Base-by-base conservation (phyloP, 2,329 filamentous ascomycete species). In the Botrytis tulipae region DNA sequence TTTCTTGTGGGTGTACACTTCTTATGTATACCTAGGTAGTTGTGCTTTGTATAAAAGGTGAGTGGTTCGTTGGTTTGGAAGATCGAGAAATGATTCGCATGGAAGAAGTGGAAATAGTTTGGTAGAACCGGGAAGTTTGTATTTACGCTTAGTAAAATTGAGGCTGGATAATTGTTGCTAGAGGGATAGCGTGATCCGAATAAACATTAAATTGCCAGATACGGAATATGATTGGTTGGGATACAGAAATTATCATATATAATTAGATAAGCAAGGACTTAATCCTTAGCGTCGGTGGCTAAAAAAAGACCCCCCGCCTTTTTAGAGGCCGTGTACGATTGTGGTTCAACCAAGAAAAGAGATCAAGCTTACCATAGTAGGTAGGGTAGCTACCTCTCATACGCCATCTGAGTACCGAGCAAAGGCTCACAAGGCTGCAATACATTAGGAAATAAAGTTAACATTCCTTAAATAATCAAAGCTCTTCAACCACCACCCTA, bases 391-490 rank as follows among this genome's bases (percentile, higher is more conserved):
- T 29, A 57, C n/a, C 14, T 57, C n/a, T 18, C 29, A 18, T 29
- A 57, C 51, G 51, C 51, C 14, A 57, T 29, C 51, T 18, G 16
- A 57, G 51, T 18, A 57, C 51, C 51, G n/a, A 57, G n/a, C 48
- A 63, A 68, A 54, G 60, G 60, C 70, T 65, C 73, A 63, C 72
- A 73, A 75, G 74, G 74, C 72, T 75, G 57, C 46, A n/a, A 51
- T 44, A 3, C 46, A 54, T 9, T 12, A 29, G 60, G 35, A 40
- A 37, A 62, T n/a, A 16, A 40, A 7, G n/a, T 29, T 46, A 12
- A 32, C 40, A 63, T n/a, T 63, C 60, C 37, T 62, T 40, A 40
- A 40, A 66, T 25, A 51, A 48, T 66, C 63, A n/a, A 66, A 51
- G 46, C 46, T 40, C n/a, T 35, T 37, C 65, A 67, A 35, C 65